Evolutionary conservation across 345 rosid species (phyloP), one percentile per base, ranked within the genome.

Genomic region (Citrus cavaleriei): DNA sequence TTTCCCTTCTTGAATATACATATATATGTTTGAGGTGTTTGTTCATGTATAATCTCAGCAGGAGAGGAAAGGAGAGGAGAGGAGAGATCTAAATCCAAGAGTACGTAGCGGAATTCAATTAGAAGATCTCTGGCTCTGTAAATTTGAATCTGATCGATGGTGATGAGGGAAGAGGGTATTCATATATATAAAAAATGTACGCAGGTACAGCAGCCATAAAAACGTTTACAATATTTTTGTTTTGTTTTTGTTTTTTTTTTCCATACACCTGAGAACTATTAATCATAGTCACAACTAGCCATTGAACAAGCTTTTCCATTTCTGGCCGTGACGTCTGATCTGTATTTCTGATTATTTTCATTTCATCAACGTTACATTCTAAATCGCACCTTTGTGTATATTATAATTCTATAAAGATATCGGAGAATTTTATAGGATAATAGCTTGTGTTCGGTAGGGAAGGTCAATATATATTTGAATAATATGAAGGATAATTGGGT

Each of bases 101-200:
- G 21, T 30, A 19, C 51, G 51, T 13, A 3, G 25, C 37, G 49
- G 38, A 58, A 14, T 12, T 42, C 51, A 13, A 13, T 13, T 51
- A 25, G 64, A 61, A 67, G 57, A 73, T 57, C 78, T 77, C 70
- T 59, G 28, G 57, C 72, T 77, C 64, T 65, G 58, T 68, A 42
- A 32, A 49, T 32, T 6, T 18, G 24, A 65, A 30, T 65, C 68
- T 32, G 40, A 65, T 40, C 18, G 51, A 46, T 13, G 73, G 49
- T 79, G 30, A 10, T 24, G 71, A 34, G 35, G 77, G 18, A 49
- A 42, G 35, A 54, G 51, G 63, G 18, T 7, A 51, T 74, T 79
- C 74, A 68, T 79, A 74, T 67, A 73, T 25, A 27, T 14, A 46
- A 49, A 58, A 59, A 69, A 13, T 13, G 51, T 46, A 46, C 9